Evolutionary conservation across 768 basidiomycete genomes (phyloP), one percentile per base, ranked within the genome.

Genomic region (Mycena albidolilacea): DNA sequence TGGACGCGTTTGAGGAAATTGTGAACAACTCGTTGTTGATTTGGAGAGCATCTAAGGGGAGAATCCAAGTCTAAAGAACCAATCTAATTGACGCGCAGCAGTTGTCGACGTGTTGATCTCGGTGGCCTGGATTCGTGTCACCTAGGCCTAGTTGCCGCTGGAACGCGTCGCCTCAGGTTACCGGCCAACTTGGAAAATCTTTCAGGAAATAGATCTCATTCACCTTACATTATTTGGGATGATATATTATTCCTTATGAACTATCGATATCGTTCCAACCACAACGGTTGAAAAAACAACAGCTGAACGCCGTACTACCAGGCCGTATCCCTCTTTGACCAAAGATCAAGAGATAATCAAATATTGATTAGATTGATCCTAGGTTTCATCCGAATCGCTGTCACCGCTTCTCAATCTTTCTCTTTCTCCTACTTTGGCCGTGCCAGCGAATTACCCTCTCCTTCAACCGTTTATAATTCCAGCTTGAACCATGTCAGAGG

Each of bases 321-420:
- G n/a, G n/a, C n/a, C n/a, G n/a, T n/a, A n/a, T n/a, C n/a, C n/a
- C 30, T 30, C 30, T 30, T 30, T 30, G 4, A 30, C 41, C 9
- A 7, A 43, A 43, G 41, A 43, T 43, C 41, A 43, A 43, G 41
- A 43, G 41, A 43, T 43, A 43, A 43, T 43, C 9, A 43, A 14
- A 1, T 54, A 23, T 23, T 54, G 15, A 48, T 17, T 57, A 23
- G 52, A 54, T 54, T 35, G 55, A 17, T 39, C n/a, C 38, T 12
- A 11, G 21, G 58, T 60, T 60, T 60, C 58, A 60, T 19, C 58
- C 19, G 8, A 39, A 19, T 59, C 38, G 52, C 85, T 98, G 15
- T 92, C 95, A 37, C 89, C 39, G n/a, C 7, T n/a, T 21, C 10
- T 52, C 9, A 94, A 97, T 74, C 90, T 97, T 48, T 96, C 96